Base-by-base conservation (phyloP, 306 rosid species). In the Canavalia ensiformis region DNA sequence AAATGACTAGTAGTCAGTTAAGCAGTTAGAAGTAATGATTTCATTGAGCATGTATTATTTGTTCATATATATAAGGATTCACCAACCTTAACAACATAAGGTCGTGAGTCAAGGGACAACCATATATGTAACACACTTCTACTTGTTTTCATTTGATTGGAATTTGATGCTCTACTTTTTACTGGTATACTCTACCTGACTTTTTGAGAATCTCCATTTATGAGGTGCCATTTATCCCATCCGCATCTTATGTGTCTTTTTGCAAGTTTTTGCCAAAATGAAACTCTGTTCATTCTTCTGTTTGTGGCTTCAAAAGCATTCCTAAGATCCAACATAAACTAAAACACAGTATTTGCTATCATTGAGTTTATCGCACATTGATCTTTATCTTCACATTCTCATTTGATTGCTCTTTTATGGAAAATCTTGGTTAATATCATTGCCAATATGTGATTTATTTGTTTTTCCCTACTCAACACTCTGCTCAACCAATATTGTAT, bases 241-340 rank as follows among this genome's bases (percentile, higher is more conserved):
- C 8, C 47, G 39, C 18, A 41, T 18, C 65, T 41, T n/a, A 46
- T 1, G 35, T 45, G 12, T 80, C 42, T 29, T 51, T 73, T 1
- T 81, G 8, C 35, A n/a, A 1, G 71, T 41, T 65, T 18, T 18
- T 49, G 13, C 75, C 50, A 65, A 44, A 74, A 8, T 45, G 47
- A 66, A 49, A 50, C 39, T 47, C 12, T 39, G 55, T 18, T 35
- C 82, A 28, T 76, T 59, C 60, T 71, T 59, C 29, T 58, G 74
- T 82, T 69, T 25, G 33, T 46, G 31, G 57, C 9, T 39, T 69
- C 35, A 1, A 47, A 75, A 33, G 31, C 41, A 37, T 50, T 58
- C 7, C 18, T 52, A 25, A 13, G 41, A 35, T 52, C 67, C 5
- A 13, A 29, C 7, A 12, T 66, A 63, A 65, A 6, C 66, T 77